phyloP scores from a whole-genome alignment of 345 rosid species.

The Excoecaria agallocha region DNA sequence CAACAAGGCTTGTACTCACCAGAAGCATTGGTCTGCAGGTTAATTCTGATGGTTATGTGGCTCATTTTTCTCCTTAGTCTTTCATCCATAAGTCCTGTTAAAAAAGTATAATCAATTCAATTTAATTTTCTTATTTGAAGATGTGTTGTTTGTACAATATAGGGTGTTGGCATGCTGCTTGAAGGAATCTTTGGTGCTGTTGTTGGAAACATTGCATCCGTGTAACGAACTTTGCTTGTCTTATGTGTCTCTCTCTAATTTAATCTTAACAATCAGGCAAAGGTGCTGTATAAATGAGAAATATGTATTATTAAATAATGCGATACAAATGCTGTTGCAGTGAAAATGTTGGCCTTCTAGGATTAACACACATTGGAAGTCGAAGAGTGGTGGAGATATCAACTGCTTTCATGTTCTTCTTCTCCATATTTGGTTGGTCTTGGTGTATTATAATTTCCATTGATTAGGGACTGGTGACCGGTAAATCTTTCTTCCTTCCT shows the following conservation, averaged over 20 bases:
- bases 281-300: not conserved
- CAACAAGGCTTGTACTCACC: constrained; percentile 73
- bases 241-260: not conserved
- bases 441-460: not conserved
- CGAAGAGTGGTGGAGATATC: constrained; percentile 93
- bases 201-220: constrained; percentile 86
- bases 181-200: constrained; percentile 87
- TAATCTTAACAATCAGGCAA: not conserved
- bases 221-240: constrained; percentile 47
- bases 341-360: constrained; percentile 95
- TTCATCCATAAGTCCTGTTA: not conserved
- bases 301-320: not conserved
- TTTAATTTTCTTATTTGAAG: not conserved
- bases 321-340: constrained; percentile 42
- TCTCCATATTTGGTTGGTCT: constrained; percentile 87
- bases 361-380: constrained; percentile 87
- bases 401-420: constrained; percentile 93
- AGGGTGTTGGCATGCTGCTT: constrained; percentile 83
- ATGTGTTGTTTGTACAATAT: constrained; percentile 10
- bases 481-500: too few species aligned
- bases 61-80: not conserved
- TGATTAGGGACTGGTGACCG: too few species aligned
- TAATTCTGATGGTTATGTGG: constrained; percentile 8
- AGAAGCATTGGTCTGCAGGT: constrained; percentile 96
- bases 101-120: too few species aligned